phyloP scores from a whole-genome alignment of 2,329 filamentous ascomycete genomes.

The Neophaeococcomyces aloes region DNA sequence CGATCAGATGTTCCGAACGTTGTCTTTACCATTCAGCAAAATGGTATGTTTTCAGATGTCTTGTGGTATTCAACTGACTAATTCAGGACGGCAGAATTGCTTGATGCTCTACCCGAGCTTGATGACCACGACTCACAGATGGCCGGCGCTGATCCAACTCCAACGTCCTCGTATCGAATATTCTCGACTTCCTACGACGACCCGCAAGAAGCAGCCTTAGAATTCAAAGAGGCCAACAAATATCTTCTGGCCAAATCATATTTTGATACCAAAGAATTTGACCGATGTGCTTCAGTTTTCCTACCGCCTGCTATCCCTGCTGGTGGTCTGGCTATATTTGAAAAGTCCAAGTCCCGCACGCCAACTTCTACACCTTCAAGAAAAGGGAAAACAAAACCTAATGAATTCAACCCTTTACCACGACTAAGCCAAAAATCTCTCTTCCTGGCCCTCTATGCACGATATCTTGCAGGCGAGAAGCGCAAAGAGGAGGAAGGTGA shows the following conservation, averaged over 20 bases:
- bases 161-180: conserved; percentile 41
- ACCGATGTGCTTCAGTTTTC: conserved; percentile 83
- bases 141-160: conserved; percentile 40
- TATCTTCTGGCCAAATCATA: conserved; percentile 87
- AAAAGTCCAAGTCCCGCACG: conserved; percentile 29
- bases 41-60: conserved; percentile 51
- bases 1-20: conserved; percentile 83
- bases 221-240: conserved; percentile 67
- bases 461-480: conserved; percentile 88
- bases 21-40: conserved; percentile 94
- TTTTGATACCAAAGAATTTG: conserved; percentile 91
- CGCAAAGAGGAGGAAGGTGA: conserved; percentile 92
- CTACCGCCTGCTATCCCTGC: conserved; percentile 70
- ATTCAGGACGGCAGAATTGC: conserved; percentile 79
- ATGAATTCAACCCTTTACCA: conserved; percentile 32
- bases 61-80: conserved; percentile 11
- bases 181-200: conserved; percentile 48
- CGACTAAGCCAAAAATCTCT: conserved; percentile 77
- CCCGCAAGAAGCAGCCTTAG: conserved; percentile 61
- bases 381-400: conserved; percentile 50
- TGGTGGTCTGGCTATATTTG: conserved; percentile 46
- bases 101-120: conserved; percentile 61
- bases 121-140: conserved; percentile 48
- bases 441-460: conserved; percentile 85
- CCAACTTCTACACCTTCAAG: conserved; percentile 38